Evolutionary conservation across 169 alveolate genomes (phyloP).

Genomic region (Plasmodium sp.): DNA sequence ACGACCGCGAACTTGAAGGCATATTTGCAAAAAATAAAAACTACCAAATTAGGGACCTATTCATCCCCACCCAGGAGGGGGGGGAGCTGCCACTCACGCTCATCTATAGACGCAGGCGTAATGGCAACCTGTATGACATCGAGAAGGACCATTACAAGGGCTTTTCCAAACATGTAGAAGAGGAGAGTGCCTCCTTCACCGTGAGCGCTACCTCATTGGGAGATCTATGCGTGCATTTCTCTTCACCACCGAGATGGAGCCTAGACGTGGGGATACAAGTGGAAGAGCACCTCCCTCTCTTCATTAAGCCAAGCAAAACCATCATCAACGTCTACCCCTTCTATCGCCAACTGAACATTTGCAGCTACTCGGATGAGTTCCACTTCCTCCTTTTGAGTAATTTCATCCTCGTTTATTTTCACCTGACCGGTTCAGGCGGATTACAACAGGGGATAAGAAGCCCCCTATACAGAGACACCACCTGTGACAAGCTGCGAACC

Average conservation of each 20-base stretch:
- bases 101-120: slow-evolving; percentile 4
- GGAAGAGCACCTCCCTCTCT: not conserved
- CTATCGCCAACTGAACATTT: slow-evolving; percentile 12
- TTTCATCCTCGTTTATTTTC: slow-evolving; percentile 35
- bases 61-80: not conserved
- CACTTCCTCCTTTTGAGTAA: slow-evolving; percentile 29
- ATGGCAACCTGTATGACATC: not conserved
- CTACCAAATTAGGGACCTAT: slow-evolving; percentile 26
- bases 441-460: not conserved
- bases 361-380: slow-evolving; percentile 44
- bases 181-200: not conserved
- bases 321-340: slow-evolving; percentile 54
- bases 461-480: not conserved
- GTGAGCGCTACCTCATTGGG: not conserved
- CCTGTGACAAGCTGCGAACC: not conserved
- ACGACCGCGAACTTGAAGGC: slow-evolving; percentile 9
- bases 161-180: not conserved
- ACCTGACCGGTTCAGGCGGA: slow-evolving; percentile 66
- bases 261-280: not conserved
- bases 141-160: not conserved
- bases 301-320: slow-evolving; percentile 22
- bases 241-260: not conserved
- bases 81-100: slow-evolving; percentile 21
- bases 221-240: not conserved
- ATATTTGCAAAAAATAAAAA: slow-evolving; percentile 15